Evolutionary conservation across 2,329 filamentous ascomycete genomes (phyloP), one percentile per base, ranked within the genome.

Genomic region (Rhytidhysteron rufulum): DNA sequence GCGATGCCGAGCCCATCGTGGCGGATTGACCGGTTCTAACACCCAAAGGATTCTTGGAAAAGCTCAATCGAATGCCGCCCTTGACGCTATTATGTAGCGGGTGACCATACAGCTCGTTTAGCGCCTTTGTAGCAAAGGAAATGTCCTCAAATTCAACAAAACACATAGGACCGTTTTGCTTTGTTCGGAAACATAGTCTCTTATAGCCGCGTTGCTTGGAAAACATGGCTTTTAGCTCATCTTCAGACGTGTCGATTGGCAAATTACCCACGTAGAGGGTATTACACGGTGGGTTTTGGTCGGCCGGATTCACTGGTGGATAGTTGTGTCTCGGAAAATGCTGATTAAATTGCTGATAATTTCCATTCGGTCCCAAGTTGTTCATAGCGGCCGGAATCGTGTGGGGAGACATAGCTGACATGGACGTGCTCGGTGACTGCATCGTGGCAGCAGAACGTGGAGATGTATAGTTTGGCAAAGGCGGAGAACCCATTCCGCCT

Each of bases 131-230:
- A 1, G 93, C 91, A 57, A 88, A 91, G 2, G 87, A 86, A 9
- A 95, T 78, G 55, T 96, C 90, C 57, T 97, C 91, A 54, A 97
- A 98, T 65, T 98, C 93, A 27, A 98, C 93, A 65, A 97, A 97
- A 62, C 93, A 97, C 90, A 97, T 97, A 2, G 91, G 91, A 0
- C 91, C 91, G 54, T 96, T 95, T 50, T 87, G 81, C 71, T 97
- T 97, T 39, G 89, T 94, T 24, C 91, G 80, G 74, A 96, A 95
- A 60, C 89, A 95, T 6, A 98, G 80, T 20, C 93, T 80, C 69
- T 95, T 97, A 72, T 96, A 98, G 3, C 93, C 93, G 34, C 90
- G 83, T 63, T 94, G 88, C 67, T 90, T 91, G 19, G 85, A 89
- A 60, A 98, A 98, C 58, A 96, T 78, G 17, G 85, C 81, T 68